Evolutionary conservation across 169 alveolate species (phyloP).

Genomic region (Theileria parva): DNA sequence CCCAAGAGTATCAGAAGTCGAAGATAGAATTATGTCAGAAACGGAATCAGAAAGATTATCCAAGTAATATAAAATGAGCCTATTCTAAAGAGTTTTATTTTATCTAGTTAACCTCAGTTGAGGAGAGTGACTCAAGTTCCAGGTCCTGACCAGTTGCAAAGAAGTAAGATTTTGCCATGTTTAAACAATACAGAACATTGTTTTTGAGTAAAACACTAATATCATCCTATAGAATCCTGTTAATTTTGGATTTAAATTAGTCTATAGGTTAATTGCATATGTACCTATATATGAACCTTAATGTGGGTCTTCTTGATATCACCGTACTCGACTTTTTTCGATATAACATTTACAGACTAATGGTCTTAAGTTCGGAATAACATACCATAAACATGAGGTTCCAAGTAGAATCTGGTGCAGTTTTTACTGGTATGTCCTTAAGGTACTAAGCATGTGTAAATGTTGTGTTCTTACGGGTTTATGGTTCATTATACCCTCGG

Average conservation of each 20-base stretch:
- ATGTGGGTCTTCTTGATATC: conserved; percentile 32
- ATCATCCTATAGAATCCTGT: not conserved
- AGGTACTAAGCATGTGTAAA: conserved; percentile 4
- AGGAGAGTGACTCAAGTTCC: conserved; percentile 8
- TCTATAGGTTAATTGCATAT: conserved; percentile 6
- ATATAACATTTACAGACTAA: conserved; percentile 21
- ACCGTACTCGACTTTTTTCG: conserved; percentile 19
- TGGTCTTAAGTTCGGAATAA: not conserved
- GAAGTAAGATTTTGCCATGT: not conserved
- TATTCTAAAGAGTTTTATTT: no score
- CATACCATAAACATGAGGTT: conserved; percentile 16
- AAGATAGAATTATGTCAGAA: no score
- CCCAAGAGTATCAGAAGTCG: no score
- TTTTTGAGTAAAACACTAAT: not conserved
- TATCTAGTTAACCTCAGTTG: conserved; percentile 8
- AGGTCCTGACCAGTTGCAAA: not conserved
- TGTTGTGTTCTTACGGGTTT: not conserved
- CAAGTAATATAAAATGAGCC: no score
- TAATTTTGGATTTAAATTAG: not conserved
- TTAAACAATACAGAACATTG: not conserved
- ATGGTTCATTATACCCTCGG: not conserved
- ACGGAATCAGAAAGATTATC: no score
- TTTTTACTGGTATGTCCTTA: not conserved
- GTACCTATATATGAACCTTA: not conserved
- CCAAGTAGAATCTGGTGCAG: conserved; percentile 20